Evolutionary conservation across 768 basidiomycete genomes (phyloP), one percentile per base, ranked within the genome.

Genomic region (Termitomyces sp.): DNA sequence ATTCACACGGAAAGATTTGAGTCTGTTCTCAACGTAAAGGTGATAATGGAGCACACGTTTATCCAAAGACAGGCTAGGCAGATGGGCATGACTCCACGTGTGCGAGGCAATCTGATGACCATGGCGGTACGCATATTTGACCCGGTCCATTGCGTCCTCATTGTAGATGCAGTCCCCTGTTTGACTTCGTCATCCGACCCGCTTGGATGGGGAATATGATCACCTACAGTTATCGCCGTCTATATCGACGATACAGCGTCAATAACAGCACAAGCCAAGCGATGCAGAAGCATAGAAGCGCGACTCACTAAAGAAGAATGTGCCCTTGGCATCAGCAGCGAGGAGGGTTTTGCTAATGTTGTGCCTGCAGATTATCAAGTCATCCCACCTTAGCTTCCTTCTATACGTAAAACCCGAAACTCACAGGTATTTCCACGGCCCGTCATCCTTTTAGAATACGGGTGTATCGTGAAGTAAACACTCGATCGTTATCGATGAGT

Each of bases 41-140:
- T 31, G 29, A 16, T 18, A 1, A 14, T 12, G 4, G 13, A 13
- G 61, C 70, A 41, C 46, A 74, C 74, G 64, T 60, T 76, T 63
- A 29, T 70, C 69, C 64, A 64, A 64, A 1, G 61, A 64, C 20
- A 76, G 68, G 2, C 61, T 65, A 1, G 65, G 61, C 4, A 79
- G 65, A 42, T 75, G 63, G 14, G 65, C 64, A 58, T 79, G 77
- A 8, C 62, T 64, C 78, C 78, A 80, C 4, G 78, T 79, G 57
- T 80, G 78, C 34, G 77, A 78, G 5, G 68, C 77, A 51, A 80
- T 55, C 61, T 75, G 74, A 59, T 80, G 78, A 12, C 76, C 77
- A 20, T 69, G 64, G 48, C 65, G 60, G 47, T 72, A 74, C 8
- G 71, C 75, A 57, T 72, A 71, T 49, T 72, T 72, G 61, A 78